Conservation (phyloP, 164 flowering plant species). For the Litsea cubeba region DNA sequence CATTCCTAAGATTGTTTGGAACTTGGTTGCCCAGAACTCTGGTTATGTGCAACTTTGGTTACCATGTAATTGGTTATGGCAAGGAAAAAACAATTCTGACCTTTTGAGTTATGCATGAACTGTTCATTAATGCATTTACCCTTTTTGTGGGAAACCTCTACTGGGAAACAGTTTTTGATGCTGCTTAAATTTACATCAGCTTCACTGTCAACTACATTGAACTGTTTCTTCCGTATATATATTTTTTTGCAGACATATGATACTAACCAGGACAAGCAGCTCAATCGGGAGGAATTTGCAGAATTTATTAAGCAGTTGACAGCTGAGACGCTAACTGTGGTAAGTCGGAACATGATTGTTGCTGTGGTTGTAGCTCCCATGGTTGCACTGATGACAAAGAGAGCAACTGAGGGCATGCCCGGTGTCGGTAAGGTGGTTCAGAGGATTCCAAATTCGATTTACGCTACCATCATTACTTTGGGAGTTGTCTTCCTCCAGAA, state of each 20-base stretch:
- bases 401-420: slow-evolving; percentile 83
- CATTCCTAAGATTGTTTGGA: too few species aligned
- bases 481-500: slow-evolving; percentile 58
- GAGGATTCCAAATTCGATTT: slow-evolving; percentile 70
- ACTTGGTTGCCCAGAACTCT: too few species aligned
- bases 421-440: slow-evolving; percentile 80
- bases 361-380: slow-evolving; percentile 76
- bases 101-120: too few species aligned
- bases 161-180: background rate
- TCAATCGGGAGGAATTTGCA: slow-evolving; percentile 68
- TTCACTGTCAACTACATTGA: background rate
- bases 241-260: slow-evolving; percentile 53
- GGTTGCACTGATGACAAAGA: slow-evolving; percentile 72
- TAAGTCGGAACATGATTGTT: slow-evolving; percentile 71
- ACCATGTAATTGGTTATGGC: too few species aligned
- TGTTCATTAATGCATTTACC: too few species aligned
- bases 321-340: slow-evolving; percentile 42
- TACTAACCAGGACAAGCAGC: slow-evolving; percentile 67
- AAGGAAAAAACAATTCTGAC: too few species aligned
- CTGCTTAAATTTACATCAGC: background rate
- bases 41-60: too few species aligned
- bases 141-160: too few species aligned
- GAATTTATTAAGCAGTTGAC: slow-evolving; percentile 56
- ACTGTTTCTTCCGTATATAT: background rate
- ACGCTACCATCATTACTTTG: slow-evolving; percentile 70